phyloP scores from a whole-genome alignment of 306 rosid genomes.

The Pueraria montana region DNA sequence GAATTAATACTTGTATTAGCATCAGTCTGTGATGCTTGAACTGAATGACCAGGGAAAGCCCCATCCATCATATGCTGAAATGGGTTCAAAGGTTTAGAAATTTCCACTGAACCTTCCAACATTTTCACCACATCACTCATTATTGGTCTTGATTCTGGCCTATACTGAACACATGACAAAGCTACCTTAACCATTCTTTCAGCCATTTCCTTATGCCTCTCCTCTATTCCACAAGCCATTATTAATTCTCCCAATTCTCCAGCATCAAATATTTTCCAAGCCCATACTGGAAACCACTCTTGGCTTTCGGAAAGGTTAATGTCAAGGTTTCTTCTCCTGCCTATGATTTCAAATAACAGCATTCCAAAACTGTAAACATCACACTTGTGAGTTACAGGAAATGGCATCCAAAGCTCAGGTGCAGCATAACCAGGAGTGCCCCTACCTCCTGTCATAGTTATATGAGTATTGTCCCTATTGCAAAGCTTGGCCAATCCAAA shows the following conservation, averaged over 20 bases:
- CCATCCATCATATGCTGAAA: conserved; percentile 42
- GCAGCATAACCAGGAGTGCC: conserved; percentile 62
- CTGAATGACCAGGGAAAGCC: not conserved
- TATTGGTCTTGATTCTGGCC: conserved; percentile 52
- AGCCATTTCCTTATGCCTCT: conserved; percentile 38
- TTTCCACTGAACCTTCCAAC: conserved; percentile 58
- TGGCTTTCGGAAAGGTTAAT: conserved; percentile 13
- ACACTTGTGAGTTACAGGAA: conserved; percentile 55
- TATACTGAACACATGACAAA: conserved; percentile 52
- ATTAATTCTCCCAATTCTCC: conserved; percentile 26
- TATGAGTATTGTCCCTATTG: conserved; percentile 46
- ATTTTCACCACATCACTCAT: conserved; percentile 59
- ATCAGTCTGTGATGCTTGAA: not conserved
- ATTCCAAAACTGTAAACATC: conserved; percentile 59
- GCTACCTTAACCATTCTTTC: conserved; percentile 56
- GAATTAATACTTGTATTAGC: not conserved
- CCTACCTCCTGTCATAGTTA: conserved; percentile 46
- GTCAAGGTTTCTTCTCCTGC: conserved; percentile 53
- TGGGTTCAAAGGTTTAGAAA: conserved; percentile 51
- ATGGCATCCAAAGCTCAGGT: conserved; percentile 54
- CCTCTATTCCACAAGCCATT: conserved; percentile 46
- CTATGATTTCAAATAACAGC: conserved; percentile 53
- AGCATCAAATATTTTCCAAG: conserved; percentile 46
- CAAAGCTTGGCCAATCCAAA: conserved; percentile 57
- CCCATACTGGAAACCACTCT: conserved; percentile 55